Evolutionary conservation across 140 eudicot species (phyloP), one percentile per base, ranked within the genome.

Genomic region (Senecio squalidus): DNA sequence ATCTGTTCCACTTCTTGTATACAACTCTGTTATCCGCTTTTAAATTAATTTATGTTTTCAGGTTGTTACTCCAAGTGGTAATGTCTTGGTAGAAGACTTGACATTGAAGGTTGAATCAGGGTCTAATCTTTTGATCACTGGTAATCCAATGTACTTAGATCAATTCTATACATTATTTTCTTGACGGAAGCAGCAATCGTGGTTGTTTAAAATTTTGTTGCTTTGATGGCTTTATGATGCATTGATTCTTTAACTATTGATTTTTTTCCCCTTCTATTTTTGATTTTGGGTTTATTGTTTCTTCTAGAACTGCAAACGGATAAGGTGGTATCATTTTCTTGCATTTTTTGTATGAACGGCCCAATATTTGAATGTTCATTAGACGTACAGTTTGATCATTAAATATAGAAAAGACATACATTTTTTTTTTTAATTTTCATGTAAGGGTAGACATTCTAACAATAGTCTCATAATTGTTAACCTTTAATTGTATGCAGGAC

Each of bases 41-140:
- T 44, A 49, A 49, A 55, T 28, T 49, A 39, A 14, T 28, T 24
- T 21, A 51, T 29, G 36, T 22, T 50, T 59, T 57, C 96, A 93
- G 99, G 99, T 93, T 73, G 99, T 93, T 72, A 93, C 99, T 45
- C 99, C 99, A 55, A 88, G 96, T 63, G 94, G 96, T 57, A 93
- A 93, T 78, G 95, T 93, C 44, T 78, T 93, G 81, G 99, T 93
- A 55, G 96, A 93, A 71, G 96, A 88, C 68, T 75, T 93, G 72
- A 79, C 87, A 48, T 76, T 92, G 11, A 82, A 72, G 79, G 95
- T 92, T 43, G 93, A 88, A 63, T 69, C 87, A 44, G 99, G 99
- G 55, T 79, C 99, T 47, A 92, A 92, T 65, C 96, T 92, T 50
- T 74, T 92, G 62, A 92, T 92, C 47, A 92, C 98, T 60, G 98